Percentiles rank a stretch among this genome's conserved stretches.
These are phyloP conservation scores for Cordyceps cicadae DNA, from an alignment of 2,329 filamentous ascomycete genomes.

Conservation along the genomic window DNA sequence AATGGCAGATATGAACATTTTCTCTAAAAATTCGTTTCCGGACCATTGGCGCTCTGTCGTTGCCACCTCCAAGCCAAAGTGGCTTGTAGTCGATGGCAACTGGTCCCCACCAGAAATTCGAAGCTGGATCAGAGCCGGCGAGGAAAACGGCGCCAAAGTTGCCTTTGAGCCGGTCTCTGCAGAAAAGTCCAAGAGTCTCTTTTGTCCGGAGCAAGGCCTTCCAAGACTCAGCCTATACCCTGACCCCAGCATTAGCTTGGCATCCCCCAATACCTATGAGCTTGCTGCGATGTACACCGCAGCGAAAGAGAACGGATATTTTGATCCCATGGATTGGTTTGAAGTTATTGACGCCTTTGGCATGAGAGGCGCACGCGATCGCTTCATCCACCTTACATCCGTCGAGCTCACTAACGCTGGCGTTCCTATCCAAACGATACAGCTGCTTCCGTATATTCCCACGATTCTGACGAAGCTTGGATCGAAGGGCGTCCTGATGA, in stretches of 20 bases:
- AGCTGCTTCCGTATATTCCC: conserved; percentile 81
- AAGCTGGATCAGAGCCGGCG: conserved; percentile 58
- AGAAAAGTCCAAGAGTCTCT: conserved; percentile 66
- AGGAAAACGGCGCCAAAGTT: conserved; percentile 47
- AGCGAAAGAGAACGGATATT: conserved; percentile 57
- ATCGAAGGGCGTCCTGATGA: conserved; percentile 63
- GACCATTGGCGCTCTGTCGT: conserved; percentile 55
- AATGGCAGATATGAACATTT: conserved; percentile 92
- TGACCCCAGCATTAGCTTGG: conserved; percentile 57
- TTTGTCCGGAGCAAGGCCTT: conserved; percentile 36
- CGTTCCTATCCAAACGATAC: conserved; percentile 73
- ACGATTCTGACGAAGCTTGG: conserved; percentile 82
- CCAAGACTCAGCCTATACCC: conserved; percentile 47
- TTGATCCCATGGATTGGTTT: conserved; percentile 71
- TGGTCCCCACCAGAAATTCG: conserved; percentile 62
- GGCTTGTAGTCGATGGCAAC: conserved; percentile 81
- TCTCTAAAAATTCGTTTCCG: conserved; percentile 48
- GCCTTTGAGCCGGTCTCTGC: conserved; percentile 87
- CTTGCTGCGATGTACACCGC: conserved; percentile 68
- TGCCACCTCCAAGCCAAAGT: conserved; percentile 51
- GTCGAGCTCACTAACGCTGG: conserved; percentile 65
- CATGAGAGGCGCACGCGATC: conserved; percentile 64
- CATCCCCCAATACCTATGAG: conserved; percentile 78
- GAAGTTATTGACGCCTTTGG: conserved; percentile 68
- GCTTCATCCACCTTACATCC: conserved; percentile 61